phyloP scores from a whole-genome alignment of 2,329 filamentous ascomycete genomes.

The Pseudocercospora macadamiae region DNA sequence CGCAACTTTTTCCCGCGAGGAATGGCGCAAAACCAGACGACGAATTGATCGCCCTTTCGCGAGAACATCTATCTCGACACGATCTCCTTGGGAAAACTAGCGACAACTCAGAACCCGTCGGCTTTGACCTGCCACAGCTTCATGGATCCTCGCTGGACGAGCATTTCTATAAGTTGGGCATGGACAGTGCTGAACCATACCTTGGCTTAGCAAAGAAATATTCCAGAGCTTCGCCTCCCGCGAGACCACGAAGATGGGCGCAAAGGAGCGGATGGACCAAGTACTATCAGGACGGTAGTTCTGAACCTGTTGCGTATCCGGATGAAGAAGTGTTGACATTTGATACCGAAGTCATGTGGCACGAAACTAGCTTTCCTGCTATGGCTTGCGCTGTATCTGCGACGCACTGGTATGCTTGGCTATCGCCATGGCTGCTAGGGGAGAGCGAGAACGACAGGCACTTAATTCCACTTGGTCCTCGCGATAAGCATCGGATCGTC shows the following conservation, averaged over 20 bases:
- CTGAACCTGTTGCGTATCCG: conserved; percentile 74
- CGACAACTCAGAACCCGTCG: conserved; percentile 72
- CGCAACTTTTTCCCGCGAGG: conserved; percentile 72
- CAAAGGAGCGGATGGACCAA: conserved; percentile 89
- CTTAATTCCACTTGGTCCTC: conserved; percentile 83
- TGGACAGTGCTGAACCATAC: conserved; percentile 85
- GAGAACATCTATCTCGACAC: conserved; percentile 80
- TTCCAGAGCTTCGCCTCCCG: conserved; percentile 61
- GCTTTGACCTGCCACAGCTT: conserved; percentile 80
- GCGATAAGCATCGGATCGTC: conserved; percentile 71
- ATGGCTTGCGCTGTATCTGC: conserved; percentile 95
- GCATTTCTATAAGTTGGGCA: conserved; percentile 87
- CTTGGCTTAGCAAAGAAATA: conserved; percentile 75
- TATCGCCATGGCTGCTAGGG: conserved; percentile 91
- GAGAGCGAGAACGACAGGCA: conserved; percentile 78
- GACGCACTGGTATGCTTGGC: conserved; percentile 94
- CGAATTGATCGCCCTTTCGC: conserved; percentile 77
- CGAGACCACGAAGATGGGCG: conserved; percentile 72
- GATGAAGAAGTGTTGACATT: conserved; percentile 84
- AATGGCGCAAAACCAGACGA: conserved; percentile 68
- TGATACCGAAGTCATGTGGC: conserved; percentile 96
- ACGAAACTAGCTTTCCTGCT: conserved; percentile 86
- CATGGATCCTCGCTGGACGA: conserved; percentile 85
- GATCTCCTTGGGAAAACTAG: conserved; percentile 89
- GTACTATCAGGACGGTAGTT: conserved; percentile 74